These are phyloP conservation scores for Yamadazyma kanchanaburiensis DNA, from an alignment of 1,139 yeast species.

Conservation along the genomic window DNA sequence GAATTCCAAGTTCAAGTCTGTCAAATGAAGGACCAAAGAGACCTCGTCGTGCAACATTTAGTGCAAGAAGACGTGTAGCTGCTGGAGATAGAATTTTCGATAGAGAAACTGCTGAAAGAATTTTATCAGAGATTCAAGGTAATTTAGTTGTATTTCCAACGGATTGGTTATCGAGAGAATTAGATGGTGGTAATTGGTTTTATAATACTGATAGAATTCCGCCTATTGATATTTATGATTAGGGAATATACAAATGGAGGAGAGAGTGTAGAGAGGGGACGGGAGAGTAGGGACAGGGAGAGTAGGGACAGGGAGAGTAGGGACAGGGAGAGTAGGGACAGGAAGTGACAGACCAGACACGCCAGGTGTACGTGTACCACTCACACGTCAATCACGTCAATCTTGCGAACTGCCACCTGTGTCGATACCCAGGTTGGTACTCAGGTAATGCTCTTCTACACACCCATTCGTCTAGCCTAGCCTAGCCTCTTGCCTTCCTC, in stretches of 20 bases:
- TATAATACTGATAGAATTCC: constrained; percentile 91
- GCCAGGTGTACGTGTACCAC: not conserved
- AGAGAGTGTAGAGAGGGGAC: no score
- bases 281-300: no score
- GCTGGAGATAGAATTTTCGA: constrained; percentile 61
- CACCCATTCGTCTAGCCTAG: no score
- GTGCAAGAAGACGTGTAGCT: constrained; percentile 35
- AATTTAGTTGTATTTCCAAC: constrained; percentile 86
- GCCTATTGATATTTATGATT: constrained; percentile 93
- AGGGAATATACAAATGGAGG: constrained; percentile 8
- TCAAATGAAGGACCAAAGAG: constrained; percentile 3
- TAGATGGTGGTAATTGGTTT: constrained; percentile 92
- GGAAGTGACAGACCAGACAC: not conserved
- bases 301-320: no score
- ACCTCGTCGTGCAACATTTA: constrained; percentile 25
- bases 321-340: not conserved
- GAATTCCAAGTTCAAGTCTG: constrained; percentile 3
- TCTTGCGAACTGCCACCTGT: no score
- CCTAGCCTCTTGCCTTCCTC: no score
- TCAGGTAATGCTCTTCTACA: no score
- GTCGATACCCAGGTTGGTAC: no score
- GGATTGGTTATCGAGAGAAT: constrained; percentile 84
- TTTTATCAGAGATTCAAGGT: constrained; percentile 78
- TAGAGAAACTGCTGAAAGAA: constrained; percentile 70
- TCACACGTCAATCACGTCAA: not conserved